These are phyloP conservation scores for Ogataea minuta DNA, from an alignment of 805 yeast genomes.

Conservation along the genomic window DNA sequence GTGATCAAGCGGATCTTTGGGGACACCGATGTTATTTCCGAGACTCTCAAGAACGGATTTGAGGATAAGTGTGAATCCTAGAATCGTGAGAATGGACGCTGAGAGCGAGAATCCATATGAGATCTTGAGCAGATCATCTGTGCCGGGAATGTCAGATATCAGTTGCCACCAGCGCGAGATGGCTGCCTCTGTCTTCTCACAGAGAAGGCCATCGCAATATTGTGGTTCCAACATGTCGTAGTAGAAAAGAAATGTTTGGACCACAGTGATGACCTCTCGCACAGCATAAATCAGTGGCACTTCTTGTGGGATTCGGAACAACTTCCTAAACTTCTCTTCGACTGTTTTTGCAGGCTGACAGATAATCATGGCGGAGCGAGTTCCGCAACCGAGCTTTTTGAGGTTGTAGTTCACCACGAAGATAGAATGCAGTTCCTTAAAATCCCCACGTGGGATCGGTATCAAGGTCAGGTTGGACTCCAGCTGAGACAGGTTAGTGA, in stretches of 20 bases:
- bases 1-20: constrained; percentile 81
- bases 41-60: constrained; percentile 61
- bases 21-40: constrained; percentile 55
- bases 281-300: constrained; percentile 67
- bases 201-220: constrained; percentile 81
- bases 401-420: constrained; percentile 77
- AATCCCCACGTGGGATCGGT: constrained; percentile 61
- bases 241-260: constrained; percentile 76
- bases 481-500: constrained; percentile 78
- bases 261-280: constrained; percentile 65
- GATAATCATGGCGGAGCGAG: constrained; percentile 74
- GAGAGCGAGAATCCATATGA: constrained; percentile 20
- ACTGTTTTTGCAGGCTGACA: constrained; percentile 73
- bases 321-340: constrained; percentile 75
- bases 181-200: constrained; percentile 73
- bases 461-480: constrained; percentile 67
- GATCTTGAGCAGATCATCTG: constrained; percentile 19
- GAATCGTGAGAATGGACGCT: constrained; percentile 70
- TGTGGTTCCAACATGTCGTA: constrained; percentile 67
- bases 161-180: constrained; percentile 78
- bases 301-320: constrained; percentile 56
- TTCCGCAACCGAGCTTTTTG: constrained; percentile 76
- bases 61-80: constrained; percentile 73
- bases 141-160: constrained; percentile 34
- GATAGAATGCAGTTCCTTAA: constrained; percentile 42